Evolutionary conservation across 1,139 yeast genomes (phyloP).

Genomic region (Candida frijolesensis): DNA sequence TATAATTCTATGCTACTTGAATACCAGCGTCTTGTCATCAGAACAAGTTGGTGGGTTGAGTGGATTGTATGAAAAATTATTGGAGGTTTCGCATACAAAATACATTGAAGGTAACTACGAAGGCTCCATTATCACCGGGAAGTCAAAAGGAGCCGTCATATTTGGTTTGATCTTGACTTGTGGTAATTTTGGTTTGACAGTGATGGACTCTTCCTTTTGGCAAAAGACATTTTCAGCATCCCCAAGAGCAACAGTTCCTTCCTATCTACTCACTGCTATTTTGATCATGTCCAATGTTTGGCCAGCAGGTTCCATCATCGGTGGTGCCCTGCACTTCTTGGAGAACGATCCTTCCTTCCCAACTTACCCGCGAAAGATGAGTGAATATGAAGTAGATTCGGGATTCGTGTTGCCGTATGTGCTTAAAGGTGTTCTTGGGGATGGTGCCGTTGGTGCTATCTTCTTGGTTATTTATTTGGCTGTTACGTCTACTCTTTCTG

Average conservation of each 20-base stretch:
- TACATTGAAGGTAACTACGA: slow-evolving; percentile 33
- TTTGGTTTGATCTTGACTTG: slow-evolving; percentile 32
- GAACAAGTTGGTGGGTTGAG: slow-evolving; percentile 32
- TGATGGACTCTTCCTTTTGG: slow-evolving; percentile 36
- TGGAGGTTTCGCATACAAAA: slow-evolving; percentile 18
- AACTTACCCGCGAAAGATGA: slow-evolving; percentile 32
- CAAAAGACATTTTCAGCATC: slow-evolving; percentile 38
- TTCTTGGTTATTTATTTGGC: slow-evolving; percentile 30
- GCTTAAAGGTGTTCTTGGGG: slow-evolving; percentile 28
- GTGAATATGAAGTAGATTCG: slow-evolving; percentile 25
- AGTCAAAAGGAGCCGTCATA: slow-evolving; percentile 33
- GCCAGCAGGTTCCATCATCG: slow-evolving; percentile 32
- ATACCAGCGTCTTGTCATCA: slow-evolving; percentile 28
- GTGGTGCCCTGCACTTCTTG: slow-evolving; percentile 28
- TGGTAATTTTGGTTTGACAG: slow-evolving; percentile 34
- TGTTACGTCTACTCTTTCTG: slow-evolving; percentile 34
- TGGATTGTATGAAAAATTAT: slow-evolving; percentile 27
- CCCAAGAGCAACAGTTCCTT: slow-evolving; percentile 38
- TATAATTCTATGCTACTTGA: slow-evolving; percentile 28
- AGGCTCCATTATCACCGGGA: slow-evolving; percentile 38
- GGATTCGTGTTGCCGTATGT: slow-evolving; percentile 32
- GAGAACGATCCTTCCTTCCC: slow-evolving; percentile 28
- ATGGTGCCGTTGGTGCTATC: slow-evolving; percentile 31
- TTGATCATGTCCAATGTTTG: slow-evolving; percentile 34
- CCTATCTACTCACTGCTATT: slow-evolving; percentile 36